Conservation (phyloP, 352 stramenopile genomes). For the Halophytophthora polymorphica region DNA sequence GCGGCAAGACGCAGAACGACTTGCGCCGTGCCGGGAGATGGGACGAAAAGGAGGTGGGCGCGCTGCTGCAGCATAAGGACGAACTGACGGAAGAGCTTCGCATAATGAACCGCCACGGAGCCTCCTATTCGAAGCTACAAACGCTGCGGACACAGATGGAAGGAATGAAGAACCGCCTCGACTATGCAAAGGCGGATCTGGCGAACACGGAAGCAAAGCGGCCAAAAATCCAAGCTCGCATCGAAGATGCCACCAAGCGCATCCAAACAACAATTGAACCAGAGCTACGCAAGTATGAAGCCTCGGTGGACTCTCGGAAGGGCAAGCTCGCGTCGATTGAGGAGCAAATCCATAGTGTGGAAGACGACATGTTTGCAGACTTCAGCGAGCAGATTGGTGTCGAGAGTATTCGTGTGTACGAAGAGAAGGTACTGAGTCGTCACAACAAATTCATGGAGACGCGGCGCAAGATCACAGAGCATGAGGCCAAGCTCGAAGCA, state of each 20-base stretch:
- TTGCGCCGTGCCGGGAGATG: conserved; percentile 83
- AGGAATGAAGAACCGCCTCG: conserved; percentile 67
- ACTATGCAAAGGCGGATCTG: conserved; percentile 74
- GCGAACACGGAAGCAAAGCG: conserved; percentile 67
- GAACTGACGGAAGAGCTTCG: conserved; percentile 69
- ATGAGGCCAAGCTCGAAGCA: conserved; percentile 80
- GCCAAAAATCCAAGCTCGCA: conserved; percentile 59
- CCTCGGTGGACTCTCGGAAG: conserved; percentile 44
- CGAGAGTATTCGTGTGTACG: conserved; percentile 87
- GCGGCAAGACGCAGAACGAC: conserved; percentile 89
- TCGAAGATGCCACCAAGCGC: conserved; percentile 49
- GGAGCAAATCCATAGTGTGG: conserved; percentile 60
- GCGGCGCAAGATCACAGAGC: conserved; percentile 67
- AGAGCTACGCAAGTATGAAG: conserved; percentile 61
- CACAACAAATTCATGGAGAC: conserved; percentile 69
- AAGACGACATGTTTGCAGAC: conserved; percentile 85
- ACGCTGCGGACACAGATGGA: conserved; percentile 66
- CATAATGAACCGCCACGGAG: conserved; percentile 60
- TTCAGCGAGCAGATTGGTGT: conserved; percentile 81
- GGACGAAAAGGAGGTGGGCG: conserved; percentile 91
- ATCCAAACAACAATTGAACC: conserved; percentile 53
- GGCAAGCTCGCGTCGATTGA: conserved; percentile 43
- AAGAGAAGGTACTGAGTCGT: conserved; percentile 91
- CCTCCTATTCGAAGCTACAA: conserved; percentile 64
- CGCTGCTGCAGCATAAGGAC: conserved; percentile 84